Evolutionary conservation across 257 asterid genomes (phyloP), one percentile per base, ranked within the genome.

Genomic region (Gardenia jasminoides): DNA sequence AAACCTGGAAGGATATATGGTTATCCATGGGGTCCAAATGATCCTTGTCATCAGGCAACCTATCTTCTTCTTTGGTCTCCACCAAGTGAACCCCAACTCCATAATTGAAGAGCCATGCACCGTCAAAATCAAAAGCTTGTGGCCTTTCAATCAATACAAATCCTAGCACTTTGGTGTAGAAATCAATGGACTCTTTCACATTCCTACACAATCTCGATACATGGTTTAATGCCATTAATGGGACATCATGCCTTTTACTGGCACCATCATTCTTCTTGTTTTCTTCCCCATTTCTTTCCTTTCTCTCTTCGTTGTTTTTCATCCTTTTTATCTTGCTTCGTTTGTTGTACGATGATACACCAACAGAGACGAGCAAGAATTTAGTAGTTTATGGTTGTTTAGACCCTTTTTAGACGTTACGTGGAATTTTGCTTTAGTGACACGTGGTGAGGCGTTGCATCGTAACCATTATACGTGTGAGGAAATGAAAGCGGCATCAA

Each of bases 21-120:
- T 91, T 89, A 33, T 92, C 96, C 91, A 89, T 87, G 43, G 92
- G 96, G 50, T 91, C 95, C 86, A 93, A 72, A 36, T 62, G 39
- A 43, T 89, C 88, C 71, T 41, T 80, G 31, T 82, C 84, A 33
- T 46, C 50, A 7, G 92, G 89, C 62, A 90, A 61, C 78, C 80
- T 86, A 22, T 77, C 80, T 70, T 88, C 87, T 41, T 87, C 89
- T 85, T 82, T 83, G 70, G 84, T 75, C 50, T 86, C 92, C 82
- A 93, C 83, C 83, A 93, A 71, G 78, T 92, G 97, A 64, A 93
- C 79, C n/a, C 97, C 93, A 4, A 91, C 86, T 28, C 97, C 94
- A 86, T 93, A 93, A 83, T 93, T 93, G 87, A 93, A 93, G 20
- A 93, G 84, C 97, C 97, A 91, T 19, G 97, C 97, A 30, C 95